phyloP scores from a whole-genome alignment of 1,284 basidiomycete genomes.

The Cryptococcus sp. region DNA sequence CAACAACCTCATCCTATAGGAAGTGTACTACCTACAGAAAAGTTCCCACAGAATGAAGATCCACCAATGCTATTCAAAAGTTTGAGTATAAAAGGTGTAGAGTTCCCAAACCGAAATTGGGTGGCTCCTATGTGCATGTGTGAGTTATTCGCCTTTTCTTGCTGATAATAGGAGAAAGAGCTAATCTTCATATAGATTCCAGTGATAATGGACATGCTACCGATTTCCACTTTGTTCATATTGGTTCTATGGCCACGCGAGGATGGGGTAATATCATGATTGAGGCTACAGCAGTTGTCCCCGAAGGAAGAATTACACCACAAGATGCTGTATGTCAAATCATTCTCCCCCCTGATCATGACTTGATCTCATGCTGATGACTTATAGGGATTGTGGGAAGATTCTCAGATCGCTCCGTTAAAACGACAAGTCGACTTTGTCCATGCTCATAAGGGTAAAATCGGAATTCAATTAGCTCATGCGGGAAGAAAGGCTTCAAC shows the following conservation, averaged over 20 bases:
- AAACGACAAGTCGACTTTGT: slow-evolving; percentile 69
- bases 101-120: slow-evolving; percentile 60
- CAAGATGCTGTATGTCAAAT: slow-evolving; percentile 39
- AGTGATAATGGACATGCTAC: slow-evolving; percentile 65
- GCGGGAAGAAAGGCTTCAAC: slow-evolving; percentile 69
- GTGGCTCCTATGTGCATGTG: slow-evolving; percentile 64
- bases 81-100: slow-evolving; percentile 58
- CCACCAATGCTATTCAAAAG: slow-evolving; percentile 65
- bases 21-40: slow-evolving; percentile 31
- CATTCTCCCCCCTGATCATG: background rate
- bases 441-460: slow-evolving; percentile 61
- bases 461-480: slow-evolving; percentile 76
- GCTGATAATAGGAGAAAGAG: slow-evolving; percentile 2
- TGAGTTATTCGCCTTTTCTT: slow-evolving; percentile 22
- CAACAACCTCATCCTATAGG: slow-evolving; percentile 62
- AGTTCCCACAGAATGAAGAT: slow-evolving; percentile 40
- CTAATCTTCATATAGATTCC: slow-evolving; percentile 52
- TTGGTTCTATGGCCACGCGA: slow-evolving; percentile 53
- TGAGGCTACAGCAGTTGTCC: slow-evolving; percentile 66
- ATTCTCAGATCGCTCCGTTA: slow-evolving; percentile 64
- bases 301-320: slow-evolving; percentile 64
- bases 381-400: slow-evolving; percentile 63
- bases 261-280: slow-evolving; percentile 60
- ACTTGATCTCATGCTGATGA: background rate
- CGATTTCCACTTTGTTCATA: slow-evolving; percentile 74